Evolutionary conservation across 352 stramenopile genomes (phyloP), one percentile per base, ranked within the genome.

Genomic region (Phytophthora sp.): DNA sequence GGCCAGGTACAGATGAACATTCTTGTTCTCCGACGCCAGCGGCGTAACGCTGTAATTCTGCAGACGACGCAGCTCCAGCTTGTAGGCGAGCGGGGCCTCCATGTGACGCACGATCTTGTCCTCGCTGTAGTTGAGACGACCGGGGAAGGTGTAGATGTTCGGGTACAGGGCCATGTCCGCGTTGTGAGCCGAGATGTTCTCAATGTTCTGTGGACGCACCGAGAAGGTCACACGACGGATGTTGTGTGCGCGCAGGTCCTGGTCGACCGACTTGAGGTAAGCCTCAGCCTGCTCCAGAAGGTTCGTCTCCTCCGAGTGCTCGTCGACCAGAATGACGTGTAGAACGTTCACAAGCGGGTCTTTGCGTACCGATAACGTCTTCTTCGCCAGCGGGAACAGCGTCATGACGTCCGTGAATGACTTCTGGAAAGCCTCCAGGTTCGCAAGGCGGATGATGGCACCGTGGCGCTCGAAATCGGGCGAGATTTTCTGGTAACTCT

Each of bases 1-100:
- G 20, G 95, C 96, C 69, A 98, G 84, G 84, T 99, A 99, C 58
- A 99, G 73, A 76, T 99, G 98, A 52, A 99, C 95, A 70, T 99
- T 98, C 66, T 98, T 98, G 70, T 98, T 94, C 53, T 95, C 86
- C 6, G 89, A 94, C 24, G 89, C 86, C n/a, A 99, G 79, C 29
- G 96, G 91, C 38, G 76, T 86, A 0, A 99, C 93, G 63, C 82
- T 97, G 84, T 99, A 99, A 81, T 99, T 99, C 47, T 94, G 82
- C 13, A 99, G 80, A 54, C 98, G 92, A 57, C 88, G 82, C 71
- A 99, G 86, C 67, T 99, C 98, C n/a, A 99, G 89, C 81, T 99
- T 98, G 81, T 99, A 99, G 4, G 96, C 97, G 18, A 98, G 84
- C 23, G 96, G 96, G 5, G 98, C 97, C 74, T 99, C 98, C 66